phyloP scores from a whole-genome alignment of 257 asterid genomes.

The Plantago elongata region DNA sequence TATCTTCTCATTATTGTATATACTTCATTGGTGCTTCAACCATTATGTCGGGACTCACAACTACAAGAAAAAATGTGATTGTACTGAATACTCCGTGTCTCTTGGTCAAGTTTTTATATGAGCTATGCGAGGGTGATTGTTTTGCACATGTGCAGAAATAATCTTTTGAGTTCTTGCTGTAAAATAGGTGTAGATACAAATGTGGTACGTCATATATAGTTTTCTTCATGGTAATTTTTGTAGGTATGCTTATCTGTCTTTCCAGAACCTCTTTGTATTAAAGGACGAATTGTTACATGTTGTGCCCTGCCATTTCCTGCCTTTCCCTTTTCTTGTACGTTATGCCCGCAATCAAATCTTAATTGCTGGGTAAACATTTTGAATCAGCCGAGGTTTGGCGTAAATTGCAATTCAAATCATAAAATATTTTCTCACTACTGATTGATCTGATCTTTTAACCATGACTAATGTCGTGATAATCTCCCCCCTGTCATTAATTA shows the following conservation, averaged over 20 bases:
- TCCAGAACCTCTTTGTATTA: slow-evolving; percentile 12
- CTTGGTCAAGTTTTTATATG: neutral
- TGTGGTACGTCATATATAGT: too few relatives aligned
- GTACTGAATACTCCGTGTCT: neutral
- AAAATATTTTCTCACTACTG: neutral
- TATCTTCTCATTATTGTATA: too few relatives aligned
- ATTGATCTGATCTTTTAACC: slow-evolving; percentile 8
- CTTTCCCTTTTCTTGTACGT: neutral
- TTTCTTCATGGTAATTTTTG: too few relatives aligned
- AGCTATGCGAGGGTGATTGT: neutral
- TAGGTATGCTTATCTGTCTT: neutral
- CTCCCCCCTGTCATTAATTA: slow-evolving; percentile 26
- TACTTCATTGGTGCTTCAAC: too few relatives aligned
- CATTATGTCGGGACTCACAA: too few relatives aligned
- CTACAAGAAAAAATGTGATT: too few relatives aligned
- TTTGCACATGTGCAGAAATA: neutral
- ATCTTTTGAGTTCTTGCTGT: slow-evolving; percentile 9
- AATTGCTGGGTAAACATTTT: slow-evolving; percentile 4
- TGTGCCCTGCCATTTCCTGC: slow-evolving; percentile 13
- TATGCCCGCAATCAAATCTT: neutral
- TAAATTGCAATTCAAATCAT: slow-evolving; percentile 9
- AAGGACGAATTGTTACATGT: slow-evolving; percentile 8
- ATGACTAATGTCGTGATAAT: neutral
- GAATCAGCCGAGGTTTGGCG: slow-evolving; percentile 6
- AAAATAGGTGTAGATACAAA: neutral